Base-by-base conservation (phyloP, 2,329 filamentous ascomycete species). In the Pseudocercospora vitis region DNA sequence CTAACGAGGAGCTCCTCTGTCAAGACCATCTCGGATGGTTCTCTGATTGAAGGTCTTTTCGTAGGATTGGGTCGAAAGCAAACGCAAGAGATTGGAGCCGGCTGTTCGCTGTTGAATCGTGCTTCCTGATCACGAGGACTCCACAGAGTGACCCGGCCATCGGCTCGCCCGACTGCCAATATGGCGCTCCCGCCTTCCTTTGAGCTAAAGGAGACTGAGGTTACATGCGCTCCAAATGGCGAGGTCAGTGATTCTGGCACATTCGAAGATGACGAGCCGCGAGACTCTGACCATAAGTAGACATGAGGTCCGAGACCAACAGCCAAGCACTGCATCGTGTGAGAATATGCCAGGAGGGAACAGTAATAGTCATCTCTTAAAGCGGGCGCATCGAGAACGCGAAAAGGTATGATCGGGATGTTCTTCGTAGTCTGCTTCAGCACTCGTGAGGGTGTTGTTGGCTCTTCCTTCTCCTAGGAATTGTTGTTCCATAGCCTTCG, bases 311-410 rank as follows among this genome's bases (percentile, higher is more conserved):
- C 86, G 11, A 97, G 78, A 0, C 89, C 92, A 14, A 97, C 89
- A 14, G 90, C 92, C 12, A 99, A 79, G 11, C 86, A 88, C 49
- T 87, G 82, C 47, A 84, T 81, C 6, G 82, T 87, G 33, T 80
- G 71, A 0, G 87, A 95, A 70, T 96, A 97, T 7, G 94, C 90
- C 50, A 99, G 78, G 2, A 91, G 80, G 0, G 91, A 94, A 73
- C 91, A 96, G 70, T 99, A 99, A 70, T 91, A 99, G 71, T 99
- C 92, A 65, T 97, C 91, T 52, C 90, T 84, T n/a, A 97, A 77
- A 48, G 84, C 83, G 2, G 91, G 91, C 7, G 92, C 92, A 73
- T 96, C 90, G 4, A 99, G 79, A 5, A 96, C 88, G 12, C 66
- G 64, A 42, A 68, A 70, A 0, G 67, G 67, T 11, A 67, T 66